Evolutionary conservation across 75 land plant genomes (phyloP).

Genomic region (Picea sitchensis): DNA sequence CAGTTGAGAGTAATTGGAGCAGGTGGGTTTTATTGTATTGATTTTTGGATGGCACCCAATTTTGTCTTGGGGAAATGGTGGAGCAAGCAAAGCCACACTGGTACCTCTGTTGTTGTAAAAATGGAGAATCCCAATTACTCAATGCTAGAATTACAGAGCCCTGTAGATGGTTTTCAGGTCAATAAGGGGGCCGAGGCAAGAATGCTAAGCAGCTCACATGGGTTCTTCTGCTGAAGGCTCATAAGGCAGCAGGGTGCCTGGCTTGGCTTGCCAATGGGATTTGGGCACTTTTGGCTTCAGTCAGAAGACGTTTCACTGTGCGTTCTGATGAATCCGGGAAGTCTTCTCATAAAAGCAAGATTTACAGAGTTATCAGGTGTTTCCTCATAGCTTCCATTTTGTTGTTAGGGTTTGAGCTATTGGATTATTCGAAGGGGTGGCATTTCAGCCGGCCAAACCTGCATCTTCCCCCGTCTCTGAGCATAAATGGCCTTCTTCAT

Average conservation of each 20-base stretch:
- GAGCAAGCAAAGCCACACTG: constrained; percentile 18
- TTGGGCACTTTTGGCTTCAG: constrained; percentile 38
- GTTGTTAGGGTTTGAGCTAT: constrained; percentile 59
- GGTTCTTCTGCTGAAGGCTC: constrained; percentile 80
- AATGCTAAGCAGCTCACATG: constrained; percentile 82
- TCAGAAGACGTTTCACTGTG: constrained; percentile 49
- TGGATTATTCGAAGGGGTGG: constrained; percentile 80
- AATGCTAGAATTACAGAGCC: constrained; percentile 47
- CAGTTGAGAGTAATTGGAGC: too few relatives aligned
- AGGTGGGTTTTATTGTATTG: too few relatives aligned
- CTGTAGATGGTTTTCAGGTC: constrained; percentile 25
- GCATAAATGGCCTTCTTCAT: constrained; percentile 32
- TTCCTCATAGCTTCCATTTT: constrained; percentile 45
- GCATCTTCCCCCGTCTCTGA: neutral
- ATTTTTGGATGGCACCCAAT: too few relatives aligned
- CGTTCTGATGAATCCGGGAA: constrained; percentile 17
- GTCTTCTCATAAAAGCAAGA: constrained; percentile 18
- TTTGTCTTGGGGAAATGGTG: too few relatives aligned
- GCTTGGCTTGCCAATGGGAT: constrained; percentile 52
- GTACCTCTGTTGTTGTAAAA: constrained; percentile 68
- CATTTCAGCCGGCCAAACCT: constrained; percentile 30
- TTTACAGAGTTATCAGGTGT: constrained; percentile 51
- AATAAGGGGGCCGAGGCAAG: constrained; percentile 29
- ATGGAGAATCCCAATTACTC: constrained; percentile 87
- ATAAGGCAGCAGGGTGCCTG: constrained; percentile 69